Evolutionary conservation across 352 stramenopile genomes (phyloP).

Genomic region (Phytophthora fragariae): DNA sequence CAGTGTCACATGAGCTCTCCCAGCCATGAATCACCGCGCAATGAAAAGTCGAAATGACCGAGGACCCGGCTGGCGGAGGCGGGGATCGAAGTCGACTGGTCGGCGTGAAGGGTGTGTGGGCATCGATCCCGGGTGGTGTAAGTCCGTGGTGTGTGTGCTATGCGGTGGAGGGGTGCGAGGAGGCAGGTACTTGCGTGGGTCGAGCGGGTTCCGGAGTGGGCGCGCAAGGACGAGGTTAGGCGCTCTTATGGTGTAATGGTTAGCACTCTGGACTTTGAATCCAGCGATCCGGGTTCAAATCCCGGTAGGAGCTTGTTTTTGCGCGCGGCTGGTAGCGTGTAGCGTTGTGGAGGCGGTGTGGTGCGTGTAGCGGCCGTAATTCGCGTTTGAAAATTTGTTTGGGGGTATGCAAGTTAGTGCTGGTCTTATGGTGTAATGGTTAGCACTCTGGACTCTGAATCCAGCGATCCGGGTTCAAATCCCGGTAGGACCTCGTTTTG

Average conservation of each 20-base stretch:
- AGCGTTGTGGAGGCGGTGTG: neutral
- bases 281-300: conserved; percentile 24
- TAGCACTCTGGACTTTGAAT: conserved; percentile 24
- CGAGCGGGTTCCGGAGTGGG: conserved; percentile 8
- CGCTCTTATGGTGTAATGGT: conserved; percentile 13
- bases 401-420: too few relatives aligned
- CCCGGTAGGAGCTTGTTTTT: conserved; percentile 20
- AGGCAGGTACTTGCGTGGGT: neutral
- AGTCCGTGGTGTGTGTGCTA: neutral
- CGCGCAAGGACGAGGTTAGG: conserved; percentile 7
- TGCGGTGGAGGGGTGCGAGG: neutral
- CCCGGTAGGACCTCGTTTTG: conserved; percentile 8
- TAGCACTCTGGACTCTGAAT: neutral
- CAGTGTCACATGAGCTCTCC: neutral
- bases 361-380: too few relatives aligned
- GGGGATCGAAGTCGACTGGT: neutral
- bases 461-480: conserved; percentile 24
- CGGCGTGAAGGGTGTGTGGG: neutral
- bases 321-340: neutral
- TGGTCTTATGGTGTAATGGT: too few relatives aligned
- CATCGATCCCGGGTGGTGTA: too few relatives aligned
- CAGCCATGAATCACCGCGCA: neutral
- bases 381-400: too few relatives aligned
- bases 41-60: neutral
- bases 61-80: neutral